Base-by-base conservation (phyloP, 2,329 filamentous ascomycete species). In the Pseudogymnoascus pannorum region DNA sequence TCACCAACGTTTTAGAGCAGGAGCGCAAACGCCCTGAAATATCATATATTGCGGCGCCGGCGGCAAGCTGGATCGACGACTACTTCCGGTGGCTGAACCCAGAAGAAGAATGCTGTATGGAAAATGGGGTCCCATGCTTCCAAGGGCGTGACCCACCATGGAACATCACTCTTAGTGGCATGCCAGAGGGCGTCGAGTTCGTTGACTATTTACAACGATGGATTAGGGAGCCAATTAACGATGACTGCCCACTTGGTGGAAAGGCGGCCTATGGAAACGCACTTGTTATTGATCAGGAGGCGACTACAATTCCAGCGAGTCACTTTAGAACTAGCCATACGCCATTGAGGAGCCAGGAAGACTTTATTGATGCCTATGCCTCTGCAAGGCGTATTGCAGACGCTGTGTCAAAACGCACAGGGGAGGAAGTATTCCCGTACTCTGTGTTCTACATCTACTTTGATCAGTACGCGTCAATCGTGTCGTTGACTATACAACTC, bases 361-460 rank as follows among this genome's bases (percentile, higher is more conserved):
- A 97, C 72, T 97, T 97, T 68, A 99, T 99, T 75, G 81, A 86
- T 26, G 91, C 94, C 0, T 97, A 97, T 73, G 86, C 88, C 4
- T 85, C 93, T 1, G 94, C 94, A 2, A 89, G 93, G 16, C 89
- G 94, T 63, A 96, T 99, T 65, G 87, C 93, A 0, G 77, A 85
- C 11, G 87, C 89, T 26, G 87, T 99, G 59, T 87, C 82, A 12
- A 75, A 82, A 60, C 80, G 82, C 59, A 92, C 92, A 4, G 83
- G 86, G 4, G 85, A 90, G 20, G 87, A 94, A 22, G 87, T 99
- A 2, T 99, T 99, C 80, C 91, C 94, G 0, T 99, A 99, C 77
- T 95, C 91, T 68, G 87, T 97, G 64, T 96, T 96, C 74, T 99
- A 99, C 78, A 92, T 99, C 73, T 99, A 97, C 82, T 99, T 99